Conservation (phyloP, 441 rosid genomes). For the Corymbia citriodora region DNA sequence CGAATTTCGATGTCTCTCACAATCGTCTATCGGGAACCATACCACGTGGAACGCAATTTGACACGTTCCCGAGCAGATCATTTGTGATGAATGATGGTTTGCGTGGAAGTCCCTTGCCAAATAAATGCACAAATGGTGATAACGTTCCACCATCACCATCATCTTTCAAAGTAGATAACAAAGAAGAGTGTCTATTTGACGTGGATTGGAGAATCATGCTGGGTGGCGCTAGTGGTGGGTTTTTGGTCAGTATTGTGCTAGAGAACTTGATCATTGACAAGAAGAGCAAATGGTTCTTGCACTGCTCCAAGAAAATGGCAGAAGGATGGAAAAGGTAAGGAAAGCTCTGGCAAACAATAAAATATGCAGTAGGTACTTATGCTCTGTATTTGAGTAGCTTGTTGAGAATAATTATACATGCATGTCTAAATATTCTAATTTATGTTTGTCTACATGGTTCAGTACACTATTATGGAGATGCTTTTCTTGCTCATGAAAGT, state of each 20-base stretch:
- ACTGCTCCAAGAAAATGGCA: background rate
- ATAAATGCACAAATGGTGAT: background rate
- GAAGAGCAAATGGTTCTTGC: background rate
- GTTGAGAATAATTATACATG: too few species aligned
- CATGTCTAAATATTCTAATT: too few species aligned
- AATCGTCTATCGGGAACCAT: background rate
- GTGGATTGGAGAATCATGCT: background rate
- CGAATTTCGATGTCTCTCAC: background rate
- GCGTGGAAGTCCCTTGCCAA: background rate
- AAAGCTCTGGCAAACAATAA: background rate
- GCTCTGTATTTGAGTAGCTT: too few species aligned
- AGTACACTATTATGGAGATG: too few species aligned
- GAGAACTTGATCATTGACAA: background rate
- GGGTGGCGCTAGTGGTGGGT: background rate
- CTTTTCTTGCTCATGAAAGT: too few species aligned
- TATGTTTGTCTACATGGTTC: too few species aligned
- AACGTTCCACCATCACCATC: background rate
- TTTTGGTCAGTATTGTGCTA: background rate
- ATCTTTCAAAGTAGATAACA: background rate
- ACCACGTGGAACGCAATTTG: background rate
- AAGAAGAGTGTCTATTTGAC: background rate
- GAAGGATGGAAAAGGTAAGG: background rate
- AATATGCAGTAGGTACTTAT: too few species aligned
- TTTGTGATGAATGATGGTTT: background rate
- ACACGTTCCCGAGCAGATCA: rapidly evolving